A percentile compares a stretch with the other conserved stretches of the same genome.
Evolutionary conservation across 2,329 filamentous ascomycete species (phyloP).

Genomic region (Aspergillus pseudonomiae): DNA sequence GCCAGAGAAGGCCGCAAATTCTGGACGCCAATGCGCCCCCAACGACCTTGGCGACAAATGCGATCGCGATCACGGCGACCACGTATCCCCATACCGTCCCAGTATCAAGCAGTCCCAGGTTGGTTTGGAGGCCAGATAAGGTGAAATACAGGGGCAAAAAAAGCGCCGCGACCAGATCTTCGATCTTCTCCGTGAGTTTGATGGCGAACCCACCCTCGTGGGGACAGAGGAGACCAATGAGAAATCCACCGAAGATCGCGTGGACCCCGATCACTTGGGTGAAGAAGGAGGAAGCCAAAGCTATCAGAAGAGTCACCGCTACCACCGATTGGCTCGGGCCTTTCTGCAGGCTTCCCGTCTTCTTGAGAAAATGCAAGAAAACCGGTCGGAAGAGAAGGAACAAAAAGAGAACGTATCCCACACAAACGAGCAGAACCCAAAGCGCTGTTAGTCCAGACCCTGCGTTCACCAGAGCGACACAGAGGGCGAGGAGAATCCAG

Average conservation of each 20-base stretch:
- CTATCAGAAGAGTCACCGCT: conserved; percentile 77
- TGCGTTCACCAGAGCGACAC: conserved; percentile 90
- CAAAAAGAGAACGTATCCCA: conserved; percentile 77
- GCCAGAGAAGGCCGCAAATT: conserved; percentile 78
- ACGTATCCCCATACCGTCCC: conserved; percentile 91
- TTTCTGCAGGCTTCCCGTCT: conserved; percentile 78
- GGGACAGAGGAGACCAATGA: conserved; percentile 85
- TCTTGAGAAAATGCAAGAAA: conserved; percentile 74
- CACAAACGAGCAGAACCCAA: conserved; percentile 75
- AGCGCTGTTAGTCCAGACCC: conserved; percentile 79
- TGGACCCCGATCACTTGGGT: conserved; percentile 90
- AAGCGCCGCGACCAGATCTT: conserved; percentile 82
- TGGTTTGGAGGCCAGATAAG: conserved; percentile 83
- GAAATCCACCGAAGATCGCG: conserved; percentile 90
- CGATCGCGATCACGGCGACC: conserved; percentile 76
- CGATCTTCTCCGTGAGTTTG: conserved; percentile 89
- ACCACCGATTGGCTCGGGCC: conserved; percentile 86
- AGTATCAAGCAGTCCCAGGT: conserved; percentile 79
- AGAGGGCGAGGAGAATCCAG: conserved; percentile 91
- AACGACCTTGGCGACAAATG: conserved; percentile 81
- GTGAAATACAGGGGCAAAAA: conserved; percentile 94
- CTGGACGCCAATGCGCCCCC: conserved; percentile 80
- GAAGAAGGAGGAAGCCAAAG: conserved; percentile 80
- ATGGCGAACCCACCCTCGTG: conserved; percentile 89
- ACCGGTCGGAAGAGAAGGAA: conserved; percentile 71